Evolutionary conservation across 768 basidiomycete genomes (phyloP).

Genomic region (Pleurotus tuber-regium): DNA sequence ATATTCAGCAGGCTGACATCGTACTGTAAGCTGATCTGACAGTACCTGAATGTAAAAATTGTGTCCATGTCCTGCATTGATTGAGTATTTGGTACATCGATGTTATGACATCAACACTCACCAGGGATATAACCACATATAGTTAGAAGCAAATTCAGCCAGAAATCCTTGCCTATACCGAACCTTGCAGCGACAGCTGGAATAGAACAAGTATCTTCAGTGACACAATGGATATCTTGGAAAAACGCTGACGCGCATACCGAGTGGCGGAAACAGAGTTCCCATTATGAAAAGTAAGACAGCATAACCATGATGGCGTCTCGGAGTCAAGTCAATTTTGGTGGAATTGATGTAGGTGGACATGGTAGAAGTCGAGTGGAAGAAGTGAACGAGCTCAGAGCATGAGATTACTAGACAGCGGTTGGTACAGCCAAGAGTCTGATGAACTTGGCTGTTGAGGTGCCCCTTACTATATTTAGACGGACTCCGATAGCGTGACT

Average conservation of each 20-base stretch:
- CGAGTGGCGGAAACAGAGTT: slow-evolving; percentile 89
- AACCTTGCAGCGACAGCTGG: slow-evolving; percentile 92
- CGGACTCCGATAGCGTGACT: not conserved
- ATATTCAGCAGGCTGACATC: not conserved
- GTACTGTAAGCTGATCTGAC: not conserved
- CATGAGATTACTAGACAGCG: too few species aligned
- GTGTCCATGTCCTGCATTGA: slow-evolving; percentile 71
- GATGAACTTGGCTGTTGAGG: not conserved
- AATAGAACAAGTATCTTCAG: slow-evolving; percentile 11
- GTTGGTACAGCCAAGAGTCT: not conserved
- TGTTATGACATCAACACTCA: slow-evolving; percentile 4
- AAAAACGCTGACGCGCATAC: slow-evolving; percentile 37
- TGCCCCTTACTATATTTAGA: not conserved
- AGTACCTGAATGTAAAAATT: slow-evolving; percentile 89
- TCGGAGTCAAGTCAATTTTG: slow-evolving; percentile 65
- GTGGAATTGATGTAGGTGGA: slow-evolving; percentile 32
- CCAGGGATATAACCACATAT: slow-evolving; percentile 84
- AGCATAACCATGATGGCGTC: slow-evolving; percentile 76
- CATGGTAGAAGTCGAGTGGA: slow-evolving; percentile 11
- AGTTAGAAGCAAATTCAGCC: slow-evolving; percentile 85
- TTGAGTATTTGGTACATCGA: slow-evolving; percentile 6
- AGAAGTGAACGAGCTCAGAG: not conserved
- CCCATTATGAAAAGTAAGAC: slow-evolving; percentile 84
- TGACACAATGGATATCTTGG: slow-evolving; percentile 2
- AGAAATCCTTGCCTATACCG: slow-evolving; percentile 89